Percentiles rank a stretch among this genome's conserved stretches.
These are phyloP conservation scores for Phaeosphaeriaceae sp. DNA, from an alignment of 2,329 filamentous ascomycete genomes.

Conservation along the genomic window DNA sequence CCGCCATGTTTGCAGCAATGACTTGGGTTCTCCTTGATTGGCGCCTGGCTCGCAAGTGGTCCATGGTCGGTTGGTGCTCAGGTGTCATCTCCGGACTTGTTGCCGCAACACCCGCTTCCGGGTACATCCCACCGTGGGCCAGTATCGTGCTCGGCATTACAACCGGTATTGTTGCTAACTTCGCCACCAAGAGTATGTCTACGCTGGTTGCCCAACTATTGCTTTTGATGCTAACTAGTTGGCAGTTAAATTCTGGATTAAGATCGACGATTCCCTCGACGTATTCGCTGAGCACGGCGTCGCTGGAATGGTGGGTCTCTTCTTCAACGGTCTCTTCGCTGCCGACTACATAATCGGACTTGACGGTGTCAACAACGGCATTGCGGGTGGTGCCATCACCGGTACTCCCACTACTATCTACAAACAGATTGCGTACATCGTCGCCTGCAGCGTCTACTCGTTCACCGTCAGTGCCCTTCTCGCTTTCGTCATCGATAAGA, in stretches of 20 bases:
- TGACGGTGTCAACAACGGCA: conserved; percentile 74
- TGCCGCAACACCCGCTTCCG: conserved; percentile 83
- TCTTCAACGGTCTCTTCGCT: conserved; percentile 79
- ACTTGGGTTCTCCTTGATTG: conserved; percentile 97
- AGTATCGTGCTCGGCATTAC: conserved; percentile 66
- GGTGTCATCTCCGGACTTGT: conserved; percentile 87
- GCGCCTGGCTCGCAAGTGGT: conserved; percentile 94
- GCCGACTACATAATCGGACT: conserved; percentile 76
- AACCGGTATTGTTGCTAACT: conserved; percentile 76
- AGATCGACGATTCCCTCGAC: conserved; percentile 86
- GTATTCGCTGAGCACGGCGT: conserved; percentile 90
- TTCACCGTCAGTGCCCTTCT: conserved; percentile 77
- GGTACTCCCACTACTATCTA: conserved; percentile 77
- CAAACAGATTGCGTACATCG: conserved; percentile 79
- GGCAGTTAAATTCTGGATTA: conserved; percentile 74
- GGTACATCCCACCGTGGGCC: conserved; percentile 74
- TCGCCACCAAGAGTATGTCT: conserved; percentile 81
- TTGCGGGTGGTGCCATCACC: conserved; percentile 70
- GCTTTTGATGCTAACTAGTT: conserved; percentile 21
- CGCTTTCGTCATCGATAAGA: conserved; percentile 74
- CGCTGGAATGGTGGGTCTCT: conserved; percentile 80
- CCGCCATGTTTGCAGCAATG: conserved; percentile 88
- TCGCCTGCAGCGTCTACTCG: conserved; percentile 69
- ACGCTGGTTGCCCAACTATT: not conserved
- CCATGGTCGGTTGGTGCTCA: conserved; percentile 90